These are phyloP conservation scores for Fusarium sp. DNA, from an alignment of 2,329 filamentous ascomycete species.

Conservation along the genomic window DNA sequence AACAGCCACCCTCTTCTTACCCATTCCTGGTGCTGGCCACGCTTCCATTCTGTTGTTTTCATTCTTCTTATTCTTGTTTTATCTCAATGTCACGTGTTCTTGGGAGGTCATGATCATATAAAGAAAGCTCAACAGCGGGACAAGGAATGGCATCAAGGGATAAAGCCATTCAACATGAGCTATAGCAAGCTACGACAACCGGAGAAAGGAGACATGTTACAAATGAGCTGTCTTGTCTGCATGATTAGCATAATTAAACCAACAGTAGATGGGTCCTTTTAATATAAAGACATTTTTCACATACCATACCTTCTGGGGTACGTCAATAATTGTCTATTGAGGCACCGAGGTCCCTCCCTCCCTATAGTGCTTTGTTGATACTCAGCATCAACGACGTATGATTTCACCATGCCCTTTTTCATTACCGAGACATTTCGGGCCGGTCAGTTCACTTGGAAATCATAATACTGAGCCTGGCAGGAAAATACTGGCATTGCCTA, in stretches of 20 bases:
- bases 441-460: background rate
- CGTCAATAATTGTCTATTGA: background rate
- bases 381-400: background rate
- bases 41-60: background rate
- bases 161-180: conserved; percentile 52
- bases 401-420: background rate
- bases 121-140: conserved; percentile 40
- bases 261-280: conserved; percentile 12
- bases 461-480: background rate
- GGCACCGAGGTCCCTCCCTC: background rate
- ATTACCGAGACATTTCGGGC: conserved; percentile 24
- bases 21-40: background rate
- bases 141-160: conserved; percentile 39
- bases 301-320: background rate
- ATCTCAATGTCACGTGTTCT: conserved; percentile 20
- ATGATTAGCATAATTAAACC: conserved; percentile 19
- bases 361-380: background rate
- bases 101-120: conserved; percentile 28
- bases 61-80: background rate
- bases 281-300: conserved; percentile 10
- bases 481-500: conserved; percentile 13
- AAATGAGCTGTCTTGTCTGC: conserved; percentile 15
- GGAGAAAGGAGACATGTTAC: conserved; percentile 14
- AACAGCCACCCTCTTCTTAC: background rate
- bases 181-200: conserved; percentile 38